Conservation (phyloP, 1,139 yeast species). For the Saccharomyces hybrid region DNA sequence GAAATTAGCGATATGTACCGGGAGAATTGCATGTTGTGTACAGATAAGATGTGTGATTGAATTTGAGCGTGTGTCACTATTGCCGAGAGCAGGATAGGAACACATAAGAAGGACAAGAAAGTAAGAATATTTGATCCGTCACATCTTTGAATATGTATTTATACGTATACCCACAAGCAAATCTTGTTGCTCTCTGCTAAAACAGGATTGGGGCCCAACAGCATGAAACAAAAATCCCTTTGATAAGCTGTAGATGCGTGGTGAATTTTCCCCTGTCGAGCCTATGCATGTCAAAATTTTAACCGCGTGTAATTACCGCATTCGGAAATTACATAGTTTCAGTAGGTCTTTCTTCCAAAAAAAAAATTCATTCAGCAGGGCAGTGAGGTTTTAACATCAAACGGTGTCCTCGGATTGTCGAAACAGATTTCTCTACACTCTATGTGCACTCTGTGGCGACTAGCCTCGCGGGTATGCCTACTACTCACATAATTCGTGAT, state of each 20-base stretch:
- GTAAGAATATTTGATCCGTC: not conserved
- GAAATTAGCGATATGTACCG: not conserved
- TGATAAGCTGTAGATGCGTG: not conserved
- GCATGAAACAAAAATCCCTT: not conserved
- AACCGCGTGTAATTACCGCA: slow-evolving; percentile 2
- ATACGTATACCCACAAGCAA: not conserved
- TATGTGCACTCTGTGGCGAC: not conserved
- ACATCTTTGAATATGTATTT: not conserved
- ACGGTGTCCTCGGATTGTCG: not conserved
- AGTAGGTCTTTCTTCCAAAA: not conserved
- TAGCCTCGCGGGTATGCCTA: too few species aligned
- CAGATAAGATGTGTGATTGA: not conserved
- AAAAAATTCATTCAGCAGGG: not conserved
- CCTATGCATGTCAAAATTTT: not conserved
- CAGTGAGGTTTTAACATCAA: not conserved
- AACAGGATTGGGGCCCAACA: not conserved
- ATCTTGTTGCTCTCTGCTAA: not conserved
- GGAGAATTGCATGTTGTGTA: slow-evolving; percentile 1
- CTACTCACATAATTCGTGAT: not conserved
- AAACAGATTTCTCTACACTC: not conserved
- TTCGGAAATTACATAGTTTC: slow-evolving; percentile 3
- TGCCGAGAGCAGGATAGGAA: not conserved
- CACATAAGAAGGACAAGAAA: not conserved
- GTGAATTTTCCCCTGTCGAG: not conserved
- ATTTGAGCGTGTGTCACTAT: not conserved